A percentile compares a stretch with the other conserved stretches of the same genome.
phyloP scores from a whole-genome alignment of 345 rosid species.

The Gossypium mustelinum region DNA sequence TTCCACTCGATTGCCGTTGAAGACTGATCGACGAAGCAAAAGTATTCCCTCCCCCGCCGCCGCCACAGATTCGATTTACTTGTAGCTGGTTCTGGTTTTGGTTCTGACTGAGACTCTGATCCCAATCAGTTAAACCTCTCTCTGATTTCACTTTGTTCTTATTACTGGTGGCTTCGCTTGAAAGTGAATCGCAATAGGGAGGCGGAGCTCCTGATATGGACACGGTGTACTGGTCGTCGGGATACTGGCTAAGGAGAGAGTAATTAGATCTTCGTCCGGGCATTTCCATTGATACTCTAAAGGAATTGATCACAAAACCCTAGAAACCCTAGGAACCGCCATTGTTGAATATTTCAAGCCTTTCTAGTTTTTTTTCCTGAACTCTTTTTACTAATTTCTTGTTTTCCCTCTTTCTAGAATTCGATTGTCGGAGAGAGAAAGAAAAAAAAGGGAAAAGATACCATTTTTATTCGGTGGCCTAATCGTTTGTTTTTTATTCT shows the following conservation, averaged over 20 bases:
- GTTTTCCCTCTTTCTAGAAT: slow-evolving; percentile 31
- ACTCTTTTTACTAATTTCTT: not conserved
- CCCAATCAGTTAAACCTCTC: slow-evolving; percentile 64
- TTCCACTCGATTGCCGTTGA: slow-evolving; percentile 94
- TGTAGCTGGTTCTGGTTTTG: slow-evolving; percentile 40
- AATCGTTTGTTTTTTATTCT: not conserved
- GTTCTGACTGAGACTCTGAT: slow-evolving; percentile 37
- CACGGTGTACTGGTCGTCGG: slow-evolving; percentile 58
- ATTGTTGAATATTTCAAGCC: slow-evolving; percentile 35
- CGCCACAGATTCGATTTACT: slow-evolving; percentile 33
- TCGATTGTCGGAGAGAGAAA: slow-evolving; percentile 27
- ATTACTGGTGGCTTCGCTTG: slow-evolving; percentile 43
- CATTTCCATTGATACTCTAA: slow-evolving; percentile 63
- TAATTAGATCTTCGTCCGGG: slow-evolving; percentile 82
- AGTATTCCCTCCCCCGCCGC: slow-evolving; percentile 25
- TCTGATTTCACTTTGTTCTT: slow-evolving; percentile 39
- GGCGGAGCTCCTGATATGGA: slow-evolving; percentile 43
- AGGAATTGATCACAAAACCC: slow-evolving; percentile 26
- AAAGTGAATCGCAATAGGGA: slow-evolving; percentile 54
- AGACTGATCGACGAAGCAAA: slow-evolving; percentile 53
- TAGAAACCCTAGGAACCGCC: slow-evolving; percentile 48
- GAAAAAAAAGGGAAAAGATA: not conserved
- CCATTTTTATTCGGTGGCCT: slow-evolving; percentile 16
- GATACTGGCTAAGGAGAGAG: slow-evolving; percentile 65
- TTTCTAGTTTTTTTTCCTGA: not conserved